Evolutionary conservation across 108 stramenopile genomes (phyloP).

Genomic region (Nitzschia sp.): DNA sequence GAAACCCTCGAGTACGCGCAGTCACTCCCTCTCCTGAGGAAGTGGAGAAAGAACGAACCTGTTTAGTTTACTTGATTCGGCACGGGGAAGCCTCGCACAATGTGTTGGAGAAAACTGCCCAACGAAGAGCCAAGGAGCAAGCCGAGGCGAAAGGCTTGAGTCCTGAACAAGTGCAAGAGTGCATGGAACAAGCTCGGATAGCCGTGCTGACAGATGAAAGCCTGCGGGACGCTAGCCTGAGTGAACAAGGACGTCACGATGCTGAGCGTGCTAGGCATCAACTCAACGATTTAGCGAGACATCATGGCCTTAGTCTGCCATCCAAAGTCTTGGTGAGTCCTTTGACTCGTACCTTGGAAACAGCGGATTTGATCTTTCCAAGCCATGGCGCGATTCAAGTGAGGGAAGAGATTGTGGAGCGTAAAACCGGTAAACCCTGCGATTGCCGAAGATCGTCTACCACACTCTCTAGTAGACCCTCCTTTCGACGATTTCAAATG

Average conservation of each 20-base stretch:
- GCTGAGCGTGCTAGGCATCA: conserved; percentile 29
- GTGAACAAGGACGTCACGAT: conserved; percentile 30
- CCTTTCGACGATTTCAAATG: conserved; percentile 14
- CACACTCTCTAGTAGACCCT: neutral
- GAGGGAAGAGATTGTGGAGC: conserved; percentile 22
- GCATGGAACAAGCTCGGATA: conserved; percentile 21
- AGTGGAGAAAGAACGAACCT: neutral
- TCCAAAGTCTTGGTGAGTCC: conserved; percentile 59
- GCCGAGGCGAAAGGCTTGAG: conserved; percentile 11
- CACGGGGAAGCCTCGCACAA: conserved; percentile 75
- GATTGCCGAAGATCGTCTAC: conserved; percentile 4
- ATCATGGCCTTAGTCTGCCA: conserved; percentile 30
- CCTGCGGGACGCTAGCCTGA: conserved; percentile 16
- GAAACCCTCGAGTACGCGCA: no score
- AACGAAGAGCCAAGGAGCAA: conserved; percentile 1
- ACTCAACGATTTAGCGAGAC: conserved; percentile 28
- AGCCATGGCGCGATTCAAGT: conserved; percentile 38
- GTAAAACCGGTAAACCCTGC: conserved; percentile 20
- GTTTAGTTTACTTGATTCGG: conserved; percentile 58
- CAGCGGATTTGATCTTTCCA: conserved; percentile 48
- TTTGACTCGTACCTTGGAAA: conserved; percentile 57
- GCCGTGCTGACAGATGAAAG: conserved; percentile 13
- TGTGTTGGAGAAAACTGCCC: conserved; percentile 37
- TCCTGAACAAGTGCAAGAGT: conserved; percentile 3
- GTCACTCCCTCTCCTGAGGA: no score